Evolutionary conservation across 495 filamentous ascomycete genomes (phyloP), one percentile per base, ranked within the genome.

Genomic region (Hyaloscypha finlandica): DNA sequence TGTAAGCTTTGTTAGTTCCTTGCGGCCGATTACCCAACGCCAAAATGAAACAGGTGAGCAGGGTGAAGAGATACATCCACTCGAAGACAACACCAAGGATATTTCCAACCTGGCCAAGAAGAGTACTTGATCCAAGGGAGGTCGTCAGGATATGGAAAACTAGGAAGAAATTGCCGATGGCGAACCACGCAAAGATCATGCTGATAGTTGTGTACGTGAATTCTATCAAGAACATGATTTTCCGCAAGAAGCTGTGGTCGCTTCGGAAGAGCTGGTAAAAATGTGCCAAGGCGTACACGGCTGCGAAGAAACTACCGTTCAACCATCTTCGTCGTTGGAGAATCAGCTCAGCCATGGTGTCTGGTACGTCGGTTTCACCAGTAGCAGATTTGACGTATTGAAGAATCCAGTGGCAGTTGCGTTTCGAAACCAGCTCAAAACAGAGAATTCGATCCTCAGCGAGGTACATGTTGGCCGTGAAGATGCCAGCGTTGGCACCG

Each of bases 161-260:
- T 71, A 99, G 80, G 85, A 98, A 99, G 85, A 99, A 99, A 77
- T 99, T 99, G 70, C 96, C 95, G 73, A 99, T 95, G 71, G 92
- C 92, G 78, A 99, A 98, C 96, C 96, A 99, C 60, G 96, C 93
- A 71, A 99, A 99, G 72, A 99, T 83, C 92, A 97, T 97, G 78
- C 89, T 94, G 77, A 98, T 82, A 16, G 92, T 93, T 75, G 97
- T 92, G 79, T 97, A 99, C 66, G 89, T 77, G 80, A 97, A 97
- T 74, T 98, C 95, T 62, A 99, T 76, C 68, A 95, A 82, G 74
- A 99, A 90, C 85, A 90, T 90, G 33, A 95, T 77, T 77, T 98
- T 97, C 64, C 96, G 85, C 48, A 96, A 73, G 76, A 93, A 85
- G 56, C 89, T 94, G 75, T 99, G 96, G 74, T 92, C 88, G 62